These are phyloP conservation scores for Colletotrichum tropicicola DNA, from an alignment of 2,329 filamentous ascomycete species.

Conservation along the genomic window DNA sequence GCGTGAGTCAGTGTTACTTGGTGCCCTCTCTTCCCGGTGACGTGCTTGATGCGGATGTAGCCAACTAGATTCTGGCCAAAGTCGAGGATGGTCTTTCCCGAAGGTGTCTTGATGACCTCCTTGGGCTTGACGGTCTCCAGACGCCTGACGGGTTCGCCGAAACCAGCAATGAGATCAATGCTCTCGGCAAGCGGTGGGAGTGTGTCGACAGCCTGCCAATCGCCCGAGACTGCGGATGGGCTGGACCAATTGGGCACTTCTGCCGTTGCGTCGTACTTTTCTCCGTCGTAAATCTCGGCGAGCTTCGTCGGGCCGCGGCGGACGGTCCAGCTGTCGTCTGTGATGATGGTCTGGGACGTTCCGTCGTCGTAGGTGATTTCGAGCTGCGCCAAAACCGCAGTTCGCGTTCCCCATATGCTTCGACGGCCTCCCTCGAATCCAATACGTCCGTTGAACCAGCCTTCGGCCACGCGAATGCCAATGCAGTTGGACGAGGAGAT, in stretches of 20 bases:
- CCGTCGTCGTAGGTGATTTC: conserved; percentile 16
- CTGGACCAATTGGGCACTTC: conserved; percentile 13
- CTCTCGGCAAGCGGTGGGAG: neutral
- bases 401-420: conserved; percentile 36
- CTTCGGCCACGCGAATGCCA: conserved; percentile 52
- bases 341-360: neutral
- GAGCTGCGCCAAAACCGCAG: neutral
- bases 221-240: neutral
- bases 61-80: conserved; percentile 56
- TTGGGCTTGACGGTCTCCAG: conserved; percentile 39
- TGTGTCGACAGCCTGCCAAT: neutral
- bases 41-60: conserved; percentile 35
- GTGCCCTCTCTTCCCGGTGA: conserved; percentile 33
- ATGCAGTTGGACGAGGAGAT: conserved; percentile 47
- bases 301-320: conserved; percentile 10
- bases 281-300: conserved; percentile 31
- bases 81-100: conserved; percentile 49
- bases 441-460: conserved; percentile 51
- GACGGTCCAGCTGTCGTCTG: neutral
- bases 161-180: neutral
- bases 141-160: conserved; percentile 27
- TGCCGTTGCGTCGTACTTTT: conserved; percentile 24
- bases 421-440: conserved; percentile 27
- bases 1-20: conserved; percentile 46
- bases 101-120: conserved; percentile 39